Evolutionary conservation across 2,329 filamentous ascomycete species (phyloP).

Genomic region (Hortaea sp.): DNA sequence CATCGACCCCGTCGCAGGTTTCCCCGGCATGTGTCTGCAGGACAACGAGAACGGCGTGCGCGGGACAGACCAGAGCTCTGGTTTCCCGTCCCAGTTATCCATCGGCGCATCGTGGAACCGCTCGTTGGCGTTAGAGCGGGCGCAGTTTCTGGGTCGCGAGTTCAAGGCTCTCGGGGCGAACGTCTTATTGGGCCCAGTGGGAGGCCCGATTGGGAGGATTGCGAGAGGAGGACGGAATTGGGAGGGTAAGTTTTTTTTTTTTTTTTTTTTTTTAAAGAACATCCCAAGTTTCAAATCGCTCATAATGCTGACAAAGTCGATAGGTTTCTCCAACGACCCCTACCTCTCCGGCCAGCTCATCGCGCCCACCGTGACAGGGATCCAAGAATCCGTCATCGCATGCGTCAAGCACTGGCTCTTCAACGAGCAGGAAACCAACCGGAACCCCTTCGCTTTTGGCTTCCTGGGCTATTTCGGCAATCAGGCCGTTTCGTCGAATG

Average conservation of each 20-base stretch:
- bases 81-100: conserved; percentile 28
- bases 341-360: conserved; percentile 20
- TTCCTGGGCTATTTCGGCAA: conserved; percentile 37
- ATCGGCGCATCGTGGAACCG: conserved; percentile 31
- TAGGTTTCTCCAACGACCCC: conserved; percentile 17
- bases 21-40: conserved; percentile 26
- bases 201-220: conserved; percentile 20
- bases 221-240: conserved; percentile 4
- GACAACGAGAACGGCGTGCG: conserved; percentile 29
- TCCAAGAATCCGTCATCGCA: conserved; percentile 29
- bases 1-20: conserved; percentile 26
- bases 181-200: conserved; percentile 22
- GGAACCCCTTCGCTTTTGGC: conserved; percentile 47
- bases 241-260: background rate
- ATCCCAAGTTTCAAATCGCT: background rate
- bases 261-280: background rate
- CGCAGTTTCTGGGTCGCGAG: conserved; percentile 24
- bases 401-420: conserved; percentile 25
- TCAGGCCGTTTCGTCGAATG: conserved; percentile 36
- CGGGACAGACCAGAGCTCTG: conserved; percentile 22
- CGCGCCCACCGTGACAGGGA: conserved; percentile 17
- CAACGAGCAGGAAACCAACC: conserved; percentile 21
- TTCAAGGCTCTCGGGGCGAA: conserved; percentile 24
- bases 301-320: background rate
- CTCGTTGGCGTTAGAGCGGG: conserved; percentile 21